phyloP scores from a whole-genome alignment of 345 rosid species.

The Xanthoceras sorbifolium region DNA sequence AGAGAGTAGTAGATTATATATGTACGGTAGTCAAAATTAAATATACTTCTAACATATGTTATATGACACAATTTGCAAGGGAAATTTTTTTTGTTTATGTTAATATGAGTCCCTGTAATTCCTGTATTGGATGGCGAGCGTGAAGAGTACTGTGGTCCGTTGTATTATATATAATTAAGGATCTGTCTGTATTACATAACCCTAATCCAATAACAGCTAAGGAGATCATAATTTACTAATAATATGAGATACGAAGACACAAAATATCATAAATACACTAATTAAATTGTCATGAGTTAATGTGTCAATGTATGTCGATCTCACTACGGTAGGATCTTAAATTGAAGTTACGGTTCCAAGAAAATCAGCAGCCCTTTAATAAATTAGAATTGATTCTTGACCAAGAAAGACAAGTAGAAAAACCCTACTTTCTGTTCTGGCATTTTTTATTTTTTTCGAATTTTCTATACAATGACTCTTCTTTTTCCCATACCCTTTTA shows the following conservation, averaged over 20 bases:
- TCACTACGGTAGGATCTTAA: background rate
- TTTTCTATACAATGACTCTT: slow-evolving; percentile 22
- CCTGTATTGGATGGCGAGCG: background rate
- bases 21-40: too few species aligned
- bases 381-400: slow-evolving; percentile 36
- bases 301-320: background rate
- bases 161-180: background rate
- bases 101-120: background rate
- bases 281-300: background rate
- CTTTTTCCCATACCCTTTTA: slow-evolving; percentile 25
- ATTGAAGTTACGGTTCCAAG: slow-evolving; percentile 20
- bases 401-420: slow-evolving; percentile 49
- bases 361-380: slow-evolving; percentile 17
- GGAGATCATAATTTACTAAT: background rate
- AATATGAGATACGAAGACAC: background rate
- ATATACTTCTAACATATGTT: background rate
- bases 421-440: slow-evolving; percentile 39
- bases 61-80: background rate
- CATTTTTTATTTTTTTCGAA: slow-evolving; percentile 25
- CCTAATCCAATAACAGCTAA: slow-evolving; percentile 12
- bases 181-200: background rate
- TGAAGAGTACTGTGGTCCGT: background rate
- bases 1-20: too few species aligned
- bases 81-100: background rate
- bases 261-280: background rate